Conservation (phyloP, 345 rosid genomes). For the Schrenkiella parvula region DNA sequence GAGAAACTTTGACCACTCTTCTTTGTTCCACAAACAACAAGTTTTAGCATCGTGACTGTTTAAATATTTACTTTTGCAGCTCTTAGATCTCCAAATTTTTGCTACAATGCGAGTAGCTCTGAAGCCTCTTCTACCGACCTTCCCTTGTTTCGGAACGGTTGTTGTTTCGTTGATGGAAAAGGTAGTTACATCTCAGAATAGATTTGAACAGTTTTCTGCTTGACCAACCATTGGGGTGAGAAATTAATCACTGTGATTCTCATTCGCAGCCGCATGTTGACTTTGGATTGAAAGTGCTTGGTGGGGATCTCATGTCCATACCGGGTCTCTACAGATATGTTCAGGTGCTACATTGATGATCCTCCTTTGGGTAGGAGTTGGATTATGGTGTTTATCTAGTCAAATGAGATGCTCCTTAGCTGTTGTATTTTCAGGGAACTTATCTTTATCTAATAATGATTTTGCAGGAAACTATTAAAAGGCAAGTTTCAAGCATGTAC, state of each 20-base stretch:
- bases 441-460: background rate
- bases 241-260: background rate
- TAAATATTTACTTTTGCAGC: slow-evolving; percentile 32
- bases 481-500: slow-evolving; percentile 53
- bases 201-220: background rate
- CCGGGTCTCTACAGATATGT: slow-evolving; percentile 70
- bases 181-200: slow-evolving; percentile 34
- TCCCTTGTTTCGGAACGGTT: slow-evolving; percentile 66
- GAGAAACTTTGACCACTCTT: background rate
- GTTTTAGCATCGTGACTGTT: background rate
- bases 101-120: slow-evolving; percentile 50
- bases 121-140: slow-evolving; percentile 72
- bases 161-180: slow-evolving; percentile 62
- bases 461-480: slow-evolving; percentile 53
- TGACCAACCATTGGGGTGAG: background rate
- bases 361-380: slow-evolving; percentile 37
- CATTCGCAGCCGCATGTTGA: slow-evolving; percentile 69
- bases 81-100: slow-evolving; percentile 59
- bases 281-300: slow-evolving; percentile 66
- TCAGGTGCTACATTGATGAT: slow-evolving; percentile 71
- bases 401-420: slow-evolving; percentile 1
- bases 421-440: background rate
- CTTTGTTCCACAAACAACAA: background rate
- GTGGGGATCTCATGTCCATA: slow-evolving; percentile 83
- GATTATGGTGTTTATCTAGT: slow-evolving; percentile 2